Base-by-base conservation (phyloP, 306 rosid genomes). In the Rosa persica region DNA sequence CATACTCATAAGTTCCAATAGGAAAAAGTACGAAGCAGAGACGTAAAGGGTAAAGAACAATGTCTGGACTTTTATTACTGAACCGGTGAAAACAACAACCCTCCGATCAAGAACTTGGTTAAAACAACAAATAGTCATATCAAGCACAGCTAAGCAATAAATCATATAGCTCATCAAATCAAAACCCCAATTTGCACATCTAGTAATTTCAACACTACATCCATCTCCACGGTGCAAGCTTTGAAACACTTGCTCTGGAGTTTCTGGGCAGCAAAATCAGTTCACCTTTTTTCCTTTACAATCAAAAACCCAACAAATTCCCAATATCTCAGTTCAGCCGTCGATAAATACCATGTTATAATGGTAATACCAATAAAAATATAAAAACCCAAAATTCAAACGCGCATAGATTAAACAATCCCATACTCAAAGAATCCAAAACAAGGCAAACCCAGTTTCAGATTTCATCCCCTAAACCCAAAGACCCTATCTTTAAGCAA, bases 391-490 rank as follows among this genome's bases (percentile, higher is more conserved):
- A 68, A 39, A 57, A 79, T 46, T 67, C 62, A 64, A 64, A 70
- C 58, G 47, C 42, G 36, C 36, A 58, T 80, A 51, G 75, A 82
- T 67, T 23, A 30, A 83, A 67, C 72, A 15, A 82, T 19, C 42
- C 64, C 7, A 55, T 73, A 74, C 52, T 81, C 77, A 76, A 67
- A 44, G 67, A 81, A 79, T 60, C 70, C 76, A 44, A 60, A 77
- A 57, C 73, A 20, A 12, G 48, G 43, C 57, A 4, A 68, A 78
- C 39, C 70, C 67, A 65, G 54, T 62, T 62, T 51, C 78, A 62
- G 75, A 67, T 68, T 64, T 69, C 83, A 42, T 8, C 73, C 64
- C 74, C 47, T 80, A 77, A 82, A 77, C 48, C 82, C 76, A 58
- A 43, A 64, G 30, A 27, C 34, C 6, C 51, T 67, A 66, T 12